Evolutionary conservation across 495 filamentous ascomycete genomes (phyloP).

Genomic region (Daldinia loculata): DNA sequence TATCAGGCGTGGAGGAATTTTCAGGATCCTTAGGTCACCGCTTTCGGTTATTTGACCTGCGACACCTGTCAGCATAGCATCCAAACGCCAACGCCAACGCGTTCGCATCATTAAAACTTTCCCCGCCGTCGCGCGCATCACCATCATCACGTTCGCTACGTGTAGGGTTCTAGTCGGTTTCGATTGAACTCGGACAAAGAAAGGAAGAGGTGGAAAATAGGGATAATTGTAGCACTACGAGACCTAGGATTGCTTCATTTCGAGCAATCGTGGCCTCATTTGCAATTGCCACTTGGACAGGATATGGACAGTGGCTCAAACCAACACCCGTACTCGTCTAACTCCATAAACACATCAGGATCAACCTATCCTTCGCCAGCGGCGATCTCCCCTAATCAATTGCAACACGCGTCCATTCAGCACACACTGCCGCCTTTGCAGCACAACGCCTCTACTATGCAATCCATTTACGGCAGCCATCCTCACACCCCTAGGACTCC

Average conservation of each 20-base stretch:
- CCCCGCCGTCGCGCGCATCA: slow-evolving; percentile 29
- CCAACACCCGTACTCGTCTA: slow-evolving; percentile 47
- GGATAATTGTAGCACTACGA: slow-evolving; percentile 27
- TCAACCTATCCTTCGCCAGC: slow-evolving; percentile 58
- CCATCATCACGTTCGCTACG: slow-evolving; percentile 12
- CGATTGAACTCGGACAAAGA: slow-evolving; percentile 22
- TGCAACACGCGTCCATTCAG: slow-evolving; percentile 65
- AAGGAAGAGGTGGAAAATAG: slow-evolving; percentile 22
- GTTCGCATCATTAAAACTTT: slow-evolving; percentile 9
- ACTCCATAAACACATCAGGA: slow-evolving; percentile 47
- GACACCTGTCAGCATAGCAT: slow-evolving; percentile 20
- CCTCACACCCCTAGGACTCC: slow-evolving; percentile 71
- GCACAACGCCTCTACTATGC: slow-evolving; percentile 69
- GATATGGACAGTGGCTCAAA: slow-evolving; percentile 49
- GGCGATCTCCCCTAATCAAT: slow-evolving; percentile 66
- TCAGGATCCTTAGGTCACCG: slow-evolving; percentile 33
- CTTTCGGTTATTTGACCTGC: slow-evolving; percentile 26
- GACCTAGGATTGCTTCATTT: slow-evolving; percentile 40
- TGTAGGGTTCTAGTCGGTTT: slow-evolving; percentile 20
- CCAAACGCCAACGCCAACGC: slow-evolving; percentile 14
- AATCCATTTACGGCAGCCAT: slow-evolving; percentile 64
- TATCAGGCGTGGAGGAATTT: slow-evolving; percentile 47
- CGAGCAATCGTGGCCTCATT: slow-evolving; percentile 42
- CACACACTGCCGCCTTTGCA: slow-evolving; percentile 79
- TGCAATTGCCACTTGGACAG: slow-evolving; percentile 36